Conservation (phyloP, 2,329 filamentous ascomycete species). For the Aspergillus chevalieri region DNA sequence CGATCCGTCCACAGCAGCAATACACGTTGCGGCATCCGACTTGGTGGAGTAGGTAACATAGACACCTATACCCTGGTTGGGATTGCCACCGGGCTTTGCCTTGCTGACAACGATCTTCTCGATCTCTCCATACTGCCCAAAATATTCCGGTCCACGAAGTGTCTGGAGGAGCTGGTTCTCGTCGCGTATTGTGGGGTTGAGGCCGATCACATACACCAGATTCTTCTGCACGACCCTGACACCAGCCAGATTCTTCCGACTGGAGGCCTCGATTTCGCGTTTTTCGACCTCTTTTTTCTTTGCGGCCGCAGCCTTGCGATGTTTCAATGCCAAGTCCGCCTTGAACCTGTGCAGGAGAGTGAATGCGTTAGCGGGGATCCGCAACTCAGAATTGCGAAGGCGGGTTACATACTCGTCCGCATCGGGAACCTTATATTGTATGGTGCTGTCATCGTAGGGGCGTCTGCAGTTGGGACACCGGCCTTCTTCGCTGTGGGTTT, state of each 20-base stretch:
- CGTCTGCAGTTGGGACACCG: conserved; percentile 95
- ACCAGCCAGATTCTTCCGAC: conserved; percentile 90
- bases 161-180: conserved; percentile 81
- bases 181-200: conserved; percentile 86
- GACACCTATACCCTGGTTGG: conserved; percentile 82
- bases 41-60: conserved; percentile 97
- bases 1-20: conserved; percentile 85
- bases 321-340: conserved; percentile 56
- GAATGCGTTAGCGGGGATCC: no score
- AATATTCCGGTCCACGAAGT: conserved; percentile 83
- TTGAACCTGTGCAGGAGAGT: conserved; percentile 37
- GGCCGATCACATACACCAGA: conserved; percentile 91
- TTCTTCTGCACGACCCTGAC: conserved; percentile 98
- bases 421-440: conserved; percentile 93
- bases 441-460: conserved; percentile 93
- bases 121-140: conserved; percentile 96
- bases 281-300: conserved; percentile 95
- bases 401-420: conserved; percentile 74
- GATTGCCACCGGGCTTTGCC: conserved; percentile 65
- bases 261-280: conserved; percentile 90
- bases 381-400: no score
- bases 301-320: conserved; percentile 83
- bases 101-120: conserved; percentile 99
- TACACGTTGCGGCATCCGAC: conserved; percentile 83
- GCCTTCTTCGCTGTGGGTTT: conserved; percentile 88